Conservation (phyloP, 805 yeast species). For the Candida tallmaniae region DNA sequence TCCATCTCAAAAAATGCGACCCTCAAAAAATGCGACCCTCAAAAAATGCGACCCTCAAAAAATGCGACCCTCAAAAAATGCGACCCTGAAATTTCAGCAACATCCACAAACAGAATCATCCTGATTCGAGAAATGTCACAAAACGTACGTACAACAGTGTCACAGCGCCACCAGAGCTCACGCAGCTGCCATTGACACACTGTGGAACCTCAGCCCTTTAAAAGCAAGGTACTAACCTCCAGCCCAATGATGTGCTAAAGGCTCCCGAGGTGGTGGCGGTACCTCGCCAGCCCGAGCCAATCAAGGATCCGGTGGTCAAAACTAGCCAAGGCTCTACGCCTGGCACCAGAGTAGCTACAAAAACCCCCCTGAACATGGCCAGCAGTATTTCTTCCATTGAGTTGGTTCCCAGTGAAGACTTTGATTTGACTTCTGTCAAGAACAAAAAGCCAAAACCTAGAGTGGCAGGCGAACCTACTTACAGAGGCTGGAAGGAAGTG, state of each 20-base stretch:
- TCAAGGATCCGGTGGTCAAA: conserved; percentile 6
- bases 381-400: conserved; percentile 6
- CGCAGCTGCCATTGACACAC: too few relatives aligned
- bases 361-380: conserved; percentile 1
- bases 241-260: conserved; percentile 13
- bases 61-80: too few relatives aligned
- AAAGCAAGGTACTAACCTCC: conserved; percentile 7
- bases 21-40: too few relatives aligned
- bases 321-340: conserved; percentile 3
- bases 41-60: too few relatives aligned
- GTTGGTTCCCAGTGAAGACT: conserved; percentile 34
- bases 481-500: conserved; percentile 92
- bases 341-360: conserved; percentile 6
- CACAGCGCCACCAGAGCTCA: too few relatives aligned
- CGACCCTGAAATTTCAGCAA: conserved; percentile 12
- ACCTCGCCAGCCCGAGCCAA: conserved; percentile 10
- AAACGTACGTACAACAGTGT: conserved; percentile 13
- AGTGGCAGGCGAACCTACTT: conserved; percentile 58
- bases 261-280: conserved; percentile 12
- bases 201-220: too few relatives aligned
- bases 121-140: conserved; percentile 7
- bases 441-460: conserved; percentile 40
- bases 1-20: too few relatives aligned
- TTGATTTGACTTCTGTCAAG: conserved; percentile 26
- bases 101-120: conserved; percentile 1